These are phyloP conservation scores for Xylaria sp. DNA, from an alignment of 2,329 filamentous ascomycete species.

Conservation along the genomic window DNA sequence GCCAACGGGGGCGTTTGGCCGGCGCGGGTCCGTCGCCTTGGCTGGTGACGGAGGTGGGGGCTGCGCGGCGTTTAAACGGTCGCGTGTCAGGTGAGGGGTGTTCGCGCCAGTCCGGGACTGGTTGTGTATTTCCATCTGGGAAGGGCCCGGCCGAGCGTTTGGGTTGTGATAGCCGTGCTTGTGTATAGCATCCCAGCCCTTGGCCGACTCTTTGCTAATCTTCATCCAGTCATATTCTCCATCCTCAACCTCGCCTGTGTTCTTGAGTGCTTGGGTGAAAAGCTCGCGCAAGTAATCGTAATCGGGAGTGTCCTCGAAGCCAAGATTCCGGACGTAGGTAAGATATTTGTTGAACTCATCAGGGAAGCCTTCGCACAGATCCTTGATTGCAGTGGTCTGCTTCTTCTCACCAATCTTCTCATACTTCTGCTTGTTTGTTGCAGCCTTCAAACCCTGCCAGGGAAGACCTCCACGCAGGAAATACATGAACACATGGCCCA, in stretches of 20 bases:
- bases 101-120: slow-evolving; percentile 74
- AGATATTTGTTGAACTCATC: slow-evolving; percentile 98
- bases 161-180: slow-evolving; percentile 77
- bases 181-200: slow-evolving; percentile 89
- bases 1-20: slow-evolving; percentile 81
- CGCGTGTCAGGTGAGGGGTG: slow-evolving; percentile 77
- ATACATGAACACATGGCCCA: slow-evolving; percentile 81
- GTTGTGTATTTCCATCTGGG: slow-evolving; percentile 85
- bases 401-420: slow-evolving; percentile 99
- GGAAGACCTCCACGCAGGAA: slow-evolving; percentile 77
- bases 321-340: slow-evolving; percentile 95
- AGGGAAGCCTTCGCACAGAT: slow-evolving; percentile 94
- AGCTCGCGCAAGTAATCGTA: slow-evolving; percentile 98
- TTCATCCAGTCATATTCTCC: slow-evolving; percentile 99
- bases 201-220: slow-evolving; percentile 82
- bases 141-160: slow-evolving; percentile 81
- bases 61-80: slow-evolving; percentile 94
- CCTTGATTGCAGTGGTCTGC: slow-evolving; percentile 96
- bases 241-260: slow-evolving; percentile 93
- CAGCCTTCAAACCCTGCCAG: slow-evolving; percentile 79
- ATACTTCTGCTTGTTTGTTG: slow-evolving; percentile 94
- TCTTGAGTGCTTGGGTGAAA: slow-evolving; percentile 95
- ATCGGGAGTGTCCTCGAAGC: slow-evolving; percentile 97
- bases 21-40: slow-evolving; percentile 82
- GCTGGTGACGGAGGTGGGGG: slow-evolving; percentile 87